A percentile compares a stretch with the other conserved stretches of the same genome.
Conservation (phyloP, 192 early-diverging fungal species). For the Coemansia sp. region DNA sequence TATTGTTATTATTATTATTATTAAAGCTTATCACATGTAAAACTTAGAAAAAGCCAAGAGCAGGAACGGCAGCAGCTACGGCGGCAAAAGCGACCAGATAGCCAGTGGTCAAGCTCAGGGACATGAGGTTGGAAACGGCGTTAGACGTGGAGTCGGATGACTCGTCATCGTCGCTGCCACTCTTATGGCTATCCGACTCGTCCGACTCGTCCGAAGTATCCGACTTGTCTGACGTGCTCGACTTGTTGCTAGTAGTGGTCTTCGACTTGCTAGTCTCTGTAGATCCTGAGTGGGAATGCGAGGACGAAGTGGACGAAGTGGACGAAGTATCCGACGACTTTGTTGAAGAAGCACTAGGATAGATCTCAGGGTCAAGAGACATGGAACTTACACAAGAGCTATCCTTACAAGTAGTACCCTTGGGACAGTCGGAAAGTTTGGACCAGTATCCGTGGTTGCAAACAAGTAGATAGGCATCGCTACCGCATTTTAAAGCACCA, state of each 20-base stretch:
- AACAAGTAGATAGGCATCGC: background rate
- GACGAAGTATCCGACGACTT: background rate
- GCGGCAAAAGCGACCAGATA: background rate
- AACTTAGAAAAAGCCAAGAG: background rate
- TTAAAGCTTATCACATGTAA: background rate
- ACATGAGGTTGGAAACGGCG: background rate
- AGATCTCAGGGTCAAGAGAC: background rate
- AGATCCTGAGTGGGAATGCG: too few relatives aligned
- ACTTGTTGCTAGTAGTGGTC: too few relatives aligned
- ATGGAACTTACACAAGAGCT: background rate
- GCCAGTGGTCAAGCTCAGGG: background rate
- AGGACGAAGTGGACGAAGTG: too few relatives aligned
- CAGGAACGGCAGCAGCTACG: background rate
- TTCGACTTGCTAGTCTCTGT: too few relatives aligned
- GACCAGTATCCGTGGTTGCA: constrained; percentile 6
- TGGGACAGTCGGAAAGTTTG: constrained; percentile 7
- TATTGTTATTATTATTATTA: background rate
- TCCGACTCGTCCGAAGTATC: background rate
- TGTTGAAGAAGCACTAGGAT: background rate
- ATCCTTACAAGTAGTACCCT: constrained; percentile 5
- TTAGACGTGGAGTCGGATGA: background rate
- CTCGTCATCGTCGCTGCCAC: too few relatives aligned
- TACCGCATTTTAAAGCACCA: background rate
- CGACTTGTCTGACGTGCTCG: too few relatives aligned
- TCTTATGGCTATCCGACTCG: background rate